Evolutionary conservation across 345 rosid species (phyloP).

Genomic region (Pistacia vera): DNA sequence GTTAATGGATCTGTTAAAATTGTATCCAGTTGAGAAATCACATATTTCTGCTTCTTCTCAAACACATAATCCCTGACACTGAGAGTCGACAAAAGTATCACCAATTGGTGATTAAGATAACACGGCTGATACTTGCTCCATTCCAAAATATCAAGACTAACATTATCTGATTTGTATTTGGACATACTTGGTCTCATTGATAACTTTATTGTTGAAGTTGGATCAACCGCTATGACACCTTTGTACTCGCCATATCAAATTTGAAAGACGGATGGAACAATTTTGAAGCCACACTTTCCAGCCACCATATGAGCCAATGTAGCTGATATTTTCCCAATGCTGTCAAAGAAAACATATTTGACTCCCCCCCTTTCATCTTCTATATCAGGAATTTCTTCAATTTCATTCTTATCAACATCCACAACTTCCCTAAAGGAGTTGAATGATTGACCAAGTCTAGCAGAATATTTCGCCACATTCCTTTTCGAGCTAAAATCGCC

Average conservation of each 20-base stretch:
- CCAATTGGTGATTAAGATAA: conserved; percentile 54
- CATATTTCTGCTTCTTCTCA: conserved; percentile 24
- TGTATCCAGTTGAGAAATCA: conserved; percentile 13
- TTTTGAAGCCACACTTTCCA: conserved; percentile 32
- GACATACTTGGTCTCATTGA: conserved; percentile 46
- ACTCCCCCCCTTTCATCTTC: conserved; percentile 19
- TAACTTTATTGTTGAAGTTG: conserved; percentile 40
- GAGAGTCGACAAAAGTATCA: conserved; percentile 60
- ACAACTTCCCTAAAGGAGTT: conserved; percentile 56
- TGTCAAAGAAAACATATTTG: conserved; percentile 41
- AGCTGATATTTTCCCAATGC: conserved; percentile 8
- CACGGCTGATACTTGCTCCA: conserved; percentile 64
- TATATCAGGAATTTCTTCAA: conserved; percentile 50
- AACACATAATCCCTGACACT: conserved; percentile 31
- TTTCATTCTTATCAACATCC: conserved; percentile 33
- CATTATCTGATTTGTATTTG: conserved; percentile 32
- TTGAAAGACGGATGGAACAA: neutral
- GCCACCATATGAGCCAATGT: conserved; percentile 54
- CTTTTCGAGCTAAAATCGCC: conserved; percentile 41
- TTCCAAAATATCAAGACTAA: conserved; percentile 46
- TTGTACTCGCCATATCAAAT: conserved; percentile 33
- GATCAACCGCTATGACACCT: conserved; percentile 77
- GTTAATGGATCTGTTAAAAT: conserved; percentile 12
- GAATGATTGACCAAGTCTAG: conserved; percentile 52
- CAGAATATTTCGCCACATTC: conserved; percentile 60